Percentiles rank a stretch among this genome's conserved stretches.
phyloP scores from a whole-genome alignment of 805 yeast species.

The Kodamaea kakaduensis region DNA sequence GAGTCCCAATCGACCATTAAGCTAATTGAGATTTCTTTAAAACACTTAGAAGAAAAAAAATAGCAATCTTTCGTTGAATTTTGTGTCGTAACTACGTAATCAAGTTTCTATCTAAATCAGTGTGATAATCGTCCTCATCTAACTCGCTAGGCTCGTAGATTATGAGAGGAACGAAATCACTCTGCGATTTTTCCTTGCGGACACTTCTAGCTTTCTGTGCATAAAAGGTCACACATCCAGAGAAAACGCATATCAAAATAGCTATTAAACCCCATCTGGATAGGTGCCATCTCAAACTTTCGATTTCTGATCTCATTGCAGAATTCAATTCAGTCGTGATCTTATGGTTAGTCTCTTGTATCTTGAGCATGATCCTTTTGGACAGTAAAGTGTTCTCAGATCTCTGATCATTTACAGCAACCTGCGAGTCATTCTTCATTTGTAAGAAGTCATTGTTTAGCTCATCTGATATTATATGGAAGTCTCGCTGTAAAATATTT shows the following conservation, averaged over 20 bases:
- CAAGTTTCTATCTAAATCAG: slow-evolving; percentile 44
- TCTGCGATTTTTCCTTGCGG: slow-evolving; percentile 20
- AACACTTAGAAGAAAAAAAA: too few species aligned
- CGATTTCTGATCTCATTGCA: slow-evolving; percentile 81
- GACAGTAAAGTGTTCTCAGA: slow-evolving; percentile 78
- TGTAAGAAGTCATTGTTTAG: slow-evolving; percentile 56
- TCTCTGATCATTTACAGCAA: slow-evolving; percentile 81
- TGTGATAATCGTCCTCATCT: slow-evolving; percentile 52
- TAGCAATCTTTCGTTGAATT: slow-evolving; percentile 2
- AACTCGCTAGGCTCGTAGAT: slow-evolving; percentile 47
- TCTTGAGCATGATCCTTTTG: slow-evolving; percentile 59
- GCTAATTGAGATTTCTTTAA: not conserved
- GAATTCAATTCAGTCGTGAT: slow-evolving; percentile 78
- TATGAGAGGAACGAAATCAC: slow-evolving; percentile 41
- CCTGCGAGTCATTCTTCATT: slow-evolving; percentile 69
- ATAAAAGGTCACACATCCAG: slow-evolving; percentile 50
- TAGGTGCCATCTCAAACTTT: slow-evolving; percentile 87
- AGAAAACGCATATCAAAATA: slow-evolving; percentile 60
- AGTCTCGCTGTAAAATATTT: slow-evolving; percentile 66
- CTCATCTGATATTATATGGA: slow-evolving; percentile 72
- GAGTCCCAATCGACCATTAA: not conserved
- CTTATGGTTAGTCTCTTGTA: slow-evolving; percentile 80
- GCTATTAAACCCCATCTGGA: slow-evolving; percentile 85
- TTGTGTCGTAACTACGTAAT: slow-evolving; percentile 5
- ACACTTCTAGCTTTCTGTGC: slow-evolving; percentile 32